phyloP scores from a whole-genome alignment of 1,284 basidiomycete species.

The Termitomyces sp. region DNA sequence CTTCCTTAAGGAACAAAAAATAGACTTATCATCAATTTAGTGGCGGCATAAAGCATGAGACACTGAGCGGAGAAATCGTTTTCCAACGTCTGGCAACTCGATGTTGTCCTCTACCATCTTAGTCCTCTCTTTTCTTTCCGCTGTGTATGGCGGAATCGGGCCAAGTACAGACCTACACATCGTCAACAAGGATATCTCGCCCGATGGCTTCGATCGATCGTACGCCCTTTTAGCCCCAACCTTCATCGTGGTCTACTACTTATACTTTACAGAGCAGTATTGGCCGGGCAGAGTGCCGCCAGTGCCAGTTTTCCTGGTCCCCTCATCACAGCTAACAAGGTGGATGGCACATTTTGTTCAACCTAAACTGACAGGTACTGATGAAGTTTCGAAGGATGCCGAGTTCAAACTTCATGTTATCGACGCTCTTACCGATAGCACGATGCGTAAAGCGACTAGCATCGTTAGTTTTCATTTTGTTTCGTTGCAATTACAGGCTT shows the following conservation, averaged over 20 bases:
- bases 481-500: slow-evolving; percentile 12
- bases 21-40: not conserved
- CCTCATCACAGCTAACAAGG: slow-evolving; percentile 28
- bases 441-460: slow-evolving; percentile 29
- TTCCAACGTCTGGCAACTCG: not conserved
- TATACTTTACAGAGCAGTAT: slow-evolving; percentile 18
- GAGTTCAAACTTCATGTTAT: slow-evolving; percentile 29
- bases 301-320: slow-evolving; percentile 30
- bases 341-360: not conserved
- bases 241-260: not conserved
- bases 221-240: not conserved
- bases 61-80: not conserved
- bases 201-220: slow-evolving; percentile 2
- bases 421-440: slow-evolving; percentile 26
- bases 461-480: slow-evolving; percentile 19
- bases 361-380: not conserved
- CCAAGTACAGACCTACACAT: slow-evolving; percentile 1
- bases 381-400: slow-evolving; percentile 19
- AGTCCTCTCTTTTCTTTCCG: not conserved
- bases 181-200: not conserved
- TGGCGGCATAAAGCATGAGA: not conserved
- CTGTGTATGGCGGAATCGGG: not conserved
- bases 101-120: not conserved
- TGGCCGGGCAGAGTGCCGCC: slow-evolving; percentile 19
- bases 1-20: not conserved